Percentiles rank a stretch among this genome's conserved stretches.
phyloP scores from a whole-genome alignment of 768 basidiomycete genomes.

The Suillus bovinus region DNA sequence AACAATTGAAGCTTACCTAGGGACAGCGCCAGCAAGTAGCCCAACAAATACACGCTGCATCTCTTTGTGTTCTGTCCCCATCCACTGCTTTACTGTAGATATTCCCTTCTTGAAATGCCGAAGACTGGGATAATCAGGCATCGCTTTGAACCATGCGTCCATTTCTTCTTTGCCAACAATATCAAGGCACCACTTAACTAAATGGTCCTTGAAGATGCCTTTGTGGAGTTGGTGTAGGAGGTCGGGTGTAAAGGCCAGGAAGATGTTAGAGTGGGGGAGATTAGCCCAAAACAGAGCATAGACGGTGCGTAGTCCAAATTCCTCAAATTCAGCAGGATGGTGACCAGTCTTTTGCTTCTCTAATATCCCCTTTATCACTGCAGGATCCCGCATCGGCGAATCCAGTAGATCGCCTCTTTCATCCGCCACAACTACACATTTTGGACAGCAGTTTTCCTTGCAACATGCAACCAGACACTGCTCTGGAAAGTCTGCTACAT shows the following conservation, averaged over 20 bases:
- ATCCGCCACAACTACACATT: constrained; percentile 2
- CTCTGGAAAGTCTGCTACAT: constrained; percentile 27
- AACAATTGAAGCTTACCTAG: neutral
- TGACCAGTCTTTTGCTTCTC: constrained; percentile 7
- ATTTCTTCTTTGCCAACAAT: constrained; percentile 16
- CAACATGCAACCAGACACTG: constrained; percentile 17
- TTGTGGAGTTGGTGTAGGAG: constrained; percentile 50
- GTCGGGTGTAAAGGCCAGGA: constrained; percentile 38
- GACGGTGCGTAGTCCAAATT: neutral
- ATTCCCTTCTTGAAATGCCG: constrained; percentile 45
- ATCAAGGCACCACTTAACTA: constrained; percentile 36
- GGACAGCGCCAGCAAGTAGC: constrained; percentile 28
- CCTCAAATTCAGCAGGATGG: constrained; percentile 8
- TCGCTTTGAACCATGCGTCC: constrained; percentile 15
- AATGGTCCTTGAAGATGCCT: constrained; percentile 47
- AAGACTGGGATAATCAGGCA: constrained; percentile 16
- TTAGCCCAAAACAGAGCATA: constrained; percentile 42
- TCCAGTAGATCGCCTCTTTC: constrained; percentile 8
- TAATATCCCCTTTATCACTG: neutral
- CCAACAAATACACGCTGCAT: constrained; percentile 38
- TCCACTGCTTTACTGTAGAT: constrained; percentile 41
- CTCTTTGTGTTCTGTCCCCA: constrained; percentile 41
- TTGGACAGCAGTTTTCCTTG: constrained; percentile 15
- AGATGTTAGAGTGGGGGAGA: constrained; percentile 43
- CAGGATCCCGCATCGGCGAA: neutral